phyloP scores from a whole-genome alignment of 495 filamentous ascomycete genomes.

The Chaetomium tenue region DNA sequence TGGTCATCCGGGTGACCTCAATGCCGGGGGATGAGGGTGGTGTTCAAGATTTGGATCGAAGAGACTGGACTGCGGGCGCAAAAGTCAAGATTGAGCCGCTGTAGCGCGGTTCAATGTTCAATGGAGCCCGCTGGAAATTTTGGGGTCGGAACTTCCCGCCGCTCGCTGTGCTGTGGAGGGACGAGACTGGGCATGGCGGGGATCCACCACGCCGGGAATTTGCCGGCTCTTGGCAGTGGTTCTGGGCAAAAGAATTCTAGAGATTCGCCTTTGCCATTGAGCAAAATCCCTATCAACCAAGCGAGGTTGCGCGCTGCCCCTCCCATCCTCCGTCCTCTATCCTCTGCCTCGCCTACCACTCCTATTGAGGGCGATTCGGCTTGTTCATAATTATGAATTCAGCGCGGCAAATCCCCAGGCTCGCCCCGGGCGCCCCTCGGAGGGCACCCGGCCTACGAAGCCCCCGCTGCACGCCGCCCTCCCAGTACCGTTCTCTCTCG shows the following conservation, averaged over 20 bases:
- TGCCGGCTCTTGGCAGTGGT: slow-evolving; percentile 30
- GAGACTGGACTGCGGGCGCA: not conserved
- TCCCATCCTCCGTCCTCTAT: slow-evolving; percentile 8
- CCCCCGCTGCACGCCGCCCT: slow-evolving; percentile 52
- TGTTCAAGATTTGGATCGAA: not conserved
- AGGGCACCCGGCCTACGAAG: slow-evolving; percentile 41
- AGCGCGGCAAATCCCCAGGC: slow-evolving; percentile 45
- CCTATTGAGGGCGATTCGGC: slow-evolving; percentile 10
- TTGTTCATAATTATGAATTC: slow-evolving; percentile 45
- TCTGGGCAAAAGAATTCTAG: slow-evolving; percentile 29
- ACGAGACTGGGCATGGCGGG: not conserved
- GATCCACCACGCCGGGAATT: slow-evolving; percentile 27
- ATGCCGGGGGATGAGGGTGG: not conserved
- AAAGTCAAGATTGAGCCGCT: not conserved
- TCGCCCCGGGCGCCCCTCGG: slow-evolving; percentile 40
- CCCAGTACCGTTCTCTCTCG: slow-evolving; percentile 59
- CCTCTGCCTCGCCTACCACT: slow-evolving; percentile 3
- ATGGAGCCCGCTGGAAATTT: slow-evolving; percentile 22
- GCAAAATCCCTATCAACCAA: slow-evolving; percentile 21
- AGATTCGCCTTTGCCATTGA: slow-evolving; percentile 10
- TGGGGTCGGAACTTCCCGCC: slow-evolving; percentile 20
- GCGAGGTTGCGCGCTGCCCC: slow-evolving; percentile 8
- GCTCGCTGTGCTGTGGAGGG: not conserved
- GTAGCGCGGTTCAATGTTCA: not conserved
- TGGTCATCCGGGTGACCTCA: slow-evolving; percentile 12